Evolutionary conservation across 345 rosid species (phyloP).

Genomic region (Garcia nutans): DNA sequence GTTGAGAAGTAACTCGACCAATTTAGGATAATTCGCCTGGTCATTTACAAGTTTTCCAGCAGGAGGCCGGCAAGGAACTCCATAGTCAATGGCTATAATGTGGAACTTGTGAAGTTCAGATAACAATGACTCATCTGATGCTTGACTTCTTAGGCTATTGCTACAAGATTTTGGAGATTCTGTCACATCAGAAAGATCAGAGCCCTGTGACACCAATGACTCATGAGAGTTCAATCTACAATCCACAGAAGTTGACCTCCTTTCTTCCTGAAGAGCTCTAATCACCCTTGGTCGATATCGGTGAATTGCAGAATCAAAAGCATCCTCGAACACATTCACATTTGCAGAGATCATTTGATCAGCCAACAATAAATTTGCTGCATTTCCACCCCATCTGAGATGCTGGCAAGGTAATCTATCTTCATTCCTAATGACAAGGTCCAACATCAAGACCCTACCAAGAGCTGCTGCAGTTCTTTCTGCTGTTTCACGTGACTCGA

Average conservation of each 20-base stretch:
- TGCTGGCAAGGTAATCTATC: slow-evolving; percentile 94
- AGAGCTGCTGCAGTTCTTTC: slow-evolving; percentile 82
- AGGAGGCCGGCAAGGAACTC: slow-evolving; percentile 97
- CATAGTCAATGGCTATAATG: slow-evolving; percentile 88
- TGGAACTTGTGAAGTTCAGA: slow-evolving; percentile 44
- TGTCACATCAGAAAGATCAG: slow-evolving; percentile 65
- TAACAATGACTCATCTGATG: slow-evolving; percentile 45
- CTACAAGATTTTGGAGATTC: slow-evolving; percentile 63
- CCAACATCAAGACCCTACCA: slow-evolving; percentile 87
- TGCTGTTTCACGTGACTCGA: slow-evolving; percentile 63
- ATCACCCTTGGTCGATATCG: slow-evolving; percentile 68
- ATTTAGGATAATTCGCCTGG: slow-evolving; percentile 80
- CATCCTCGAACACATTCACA: slow-evolving; percentile 59
- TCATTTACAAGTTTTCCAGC: slow-evolving; percentile 95
- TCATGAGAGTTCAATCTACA: slow-evolving; percentile 53
- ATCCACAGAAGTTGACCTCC: slow-evolving; percentile 83
- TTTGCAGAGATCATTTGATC: slow-evolving; percentile 52
- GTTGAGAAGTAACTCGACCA: slow-evolving; percentile 90
- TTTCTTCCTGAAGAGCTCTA: slow-evolving; percentile 77
- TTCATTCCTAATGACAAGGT: slow-evolving; percentile 93
- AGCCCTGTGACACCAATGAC: slow-evolving; percentile 46
- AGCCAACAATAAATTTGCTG: slow-evolving; percentile 81
- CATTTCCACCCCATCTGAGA: slow-evolving; percentile 97
- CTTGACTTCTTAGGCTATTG: slow-evolving; percentile 47
- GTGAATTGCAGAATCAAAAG: slow-evolving; percentile 75